phyloP scores from a whole-genome alignment of 352 stramenopile species.

The Aphanomyces stellatus region DNA sequence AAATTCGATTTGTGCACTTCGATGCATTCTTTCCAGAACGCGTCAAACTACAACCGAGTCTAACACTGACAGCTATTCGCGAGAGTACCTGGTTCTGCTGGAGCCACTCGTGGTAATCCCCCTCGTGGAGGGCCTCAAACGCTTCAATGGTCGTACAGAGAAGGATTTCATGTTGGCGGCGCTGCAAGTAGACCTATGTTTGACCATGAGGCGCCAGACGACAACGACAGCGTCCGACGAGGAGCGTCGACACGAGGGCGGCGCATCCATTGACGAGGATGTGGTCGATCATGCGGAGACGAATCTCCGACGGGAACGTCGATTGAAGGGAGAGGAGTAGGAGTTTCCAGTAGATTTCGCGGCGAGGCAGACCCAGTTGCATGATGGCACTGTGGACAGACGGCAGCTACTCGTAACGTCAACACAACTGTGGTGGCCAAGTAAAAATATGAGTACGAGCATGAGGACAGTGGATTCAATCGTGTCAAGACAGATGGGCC shows the following conservation, averaged over 20 bases:
- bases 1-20: conserved; percentile 32
- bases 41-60: conserved; percentile 27
- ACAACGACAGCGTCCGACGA: no score
- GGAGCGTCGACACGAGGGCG: conserved; percentile 34
- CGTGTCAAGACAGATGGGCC: conserved; percentile 34
- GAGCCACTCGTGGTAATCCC: conserved; percentile 30
- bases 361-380: conserved; percentile 24
- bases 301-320: conserved; percentile 29
- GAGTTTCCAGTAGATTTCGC: conserved; percentile 31
- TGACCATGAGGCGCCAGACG: conserved; percentile 18
- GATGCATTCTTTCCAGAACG: conserved; percentile 35
- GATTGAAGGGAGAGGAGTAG: conserved; percentile 30
- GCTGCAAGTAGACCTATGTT: conserved; percentile 29
- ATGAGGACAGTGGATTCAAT: conserved; percentile 15
- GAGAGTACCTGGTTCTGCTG: not conserved
- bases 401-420: conserved; percentile 17
- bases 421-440: not conserved
- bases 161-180: conserved; percentile 30
- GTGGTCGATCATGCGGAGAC: conserved; percentile 39
- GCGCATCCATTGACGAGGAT: conserved; percentile 37
- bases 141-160: conserved; percentile 21
- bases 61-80: not conserved
- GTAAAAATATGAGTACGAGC: not conserved
- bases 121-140: conserved; percentile 25
- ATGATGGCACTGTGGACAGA: conserved; percentile 36